Evolutionary conservation across 371 early-diverging fungal species (phyloP).

Genomic region (Amoeboaphelidium protococcarum): DNA sequence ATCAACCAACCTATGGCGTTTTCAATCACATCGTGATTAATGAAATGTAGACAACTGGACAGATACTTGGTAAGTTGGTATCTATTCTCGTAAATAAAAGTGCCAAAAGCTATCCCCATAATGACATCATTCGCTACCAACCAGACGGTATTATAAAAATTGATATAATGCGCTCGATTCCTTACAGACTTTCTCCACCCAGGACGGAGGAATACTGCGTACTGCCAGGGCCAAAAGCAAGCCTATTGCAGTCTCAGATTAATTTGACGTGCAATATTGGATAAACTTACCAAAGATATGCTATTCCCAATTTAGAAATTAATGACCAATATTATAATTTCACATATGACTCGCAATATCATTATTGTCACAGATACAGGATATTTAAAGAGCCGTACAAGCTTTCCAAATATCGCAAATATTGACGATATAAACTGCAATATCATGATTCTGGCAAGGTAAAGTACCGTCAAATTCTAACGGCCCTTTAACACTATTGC

Average conservation of each 20-base stretch:
- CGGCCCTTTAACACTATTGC: no score
- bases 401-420: no score
- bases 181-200: constrained; percentile 33
- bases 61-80: constrained; percentile 22
- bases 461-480: no score
- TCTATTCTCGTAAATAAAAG: constrained; percentile 34
- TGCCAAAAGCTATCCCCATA: constrained; percentile 54
- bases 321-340: no score
- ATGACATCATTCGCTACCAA: constrained; percentile 74
- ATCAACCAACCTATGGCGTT: constrained; percentile 61
- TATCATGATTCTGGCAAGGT: no score
- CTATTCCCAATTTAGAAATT: no score
- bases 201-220: constrained; percentile 24
- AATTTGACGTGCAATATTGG: constrained; percentile 41
- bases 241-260: constrained; percentile 48
- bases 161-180: constrained; percentile 51
- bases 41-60: constrained; percentile 19
- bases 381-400: no score
- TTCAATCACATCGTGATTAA: no score
- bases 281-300: no score
- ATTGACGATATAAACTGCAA: no score
- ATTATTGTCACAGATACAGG: no score
- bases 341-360: no score
- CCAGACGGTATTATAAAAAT: constrained; percentile 83
- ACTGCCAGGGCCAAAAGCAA: constrained; percentile 58